These are phyloP conservation scores for Penicillium ucsense DNA, from an alignment of 495 filamentous ascomycete genomes.

Conservation along the genomic window DNA sequence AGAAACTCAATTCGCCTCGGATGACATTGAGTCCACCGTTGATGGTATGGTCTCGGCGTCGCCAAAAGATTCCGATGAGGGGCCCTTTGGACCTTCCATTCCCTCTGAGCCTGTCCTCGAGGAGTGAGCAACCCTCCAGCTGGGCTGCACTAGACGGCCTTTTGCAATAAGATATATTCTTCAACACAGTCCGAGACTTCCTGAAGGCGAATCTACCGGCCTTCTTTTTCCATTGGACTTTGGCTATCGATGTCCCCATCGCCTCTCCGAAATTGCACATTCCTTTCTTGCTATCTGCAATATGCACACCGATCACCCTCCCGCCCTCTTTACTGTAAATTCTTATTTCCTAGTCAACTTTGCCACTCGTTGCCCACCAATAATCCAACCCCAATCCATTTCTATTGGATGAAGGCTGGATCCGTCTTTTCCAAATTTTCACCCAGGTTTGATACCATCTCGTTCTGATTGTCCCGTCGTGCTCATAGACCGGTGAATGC, in stretches of 20 bases:
- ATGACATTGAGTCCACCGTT: constrained; percentile 34
- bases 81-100: constrained; percentile 32
- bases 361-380: constrained; percentile 4
- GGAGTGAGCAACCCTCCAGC: neutral
- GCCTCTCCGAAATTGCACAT: too few species aligned
- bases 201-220: constrained; percentile 1
- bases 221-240: constrained; percentile 5
- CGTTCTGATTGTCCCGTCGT: constrained; percentile 1
- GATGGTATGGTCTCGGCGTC: constrained; percentile 32
- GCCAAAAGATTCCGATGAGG: constrained; percentile 22
- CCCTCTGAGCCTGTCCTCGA: constrained; percentile 5
- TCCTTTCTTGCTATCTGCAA: too few species aligned
- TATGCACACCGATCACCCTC: too few species aligned
- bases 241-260: neutral
- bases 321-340: neutral
- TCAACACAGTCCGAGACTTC: too few species aligned
- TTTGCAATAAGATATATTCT: too few species aligned
- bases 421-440: constrained; percentile 15
- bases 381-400: constrained; percentile 10
- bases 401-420: constrained; percentile 7
- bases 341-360: neutral
- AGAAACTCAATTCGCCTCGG: constrained; percentile 19
- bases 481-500: neutral
- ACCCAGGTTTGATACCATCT: constrained; percentile 27
- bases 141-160: too few species aligned